Evolutionary conservation across 202 grass and related monocot species (phyloP).

Genomic region (Carex sylvatica): DNA sequence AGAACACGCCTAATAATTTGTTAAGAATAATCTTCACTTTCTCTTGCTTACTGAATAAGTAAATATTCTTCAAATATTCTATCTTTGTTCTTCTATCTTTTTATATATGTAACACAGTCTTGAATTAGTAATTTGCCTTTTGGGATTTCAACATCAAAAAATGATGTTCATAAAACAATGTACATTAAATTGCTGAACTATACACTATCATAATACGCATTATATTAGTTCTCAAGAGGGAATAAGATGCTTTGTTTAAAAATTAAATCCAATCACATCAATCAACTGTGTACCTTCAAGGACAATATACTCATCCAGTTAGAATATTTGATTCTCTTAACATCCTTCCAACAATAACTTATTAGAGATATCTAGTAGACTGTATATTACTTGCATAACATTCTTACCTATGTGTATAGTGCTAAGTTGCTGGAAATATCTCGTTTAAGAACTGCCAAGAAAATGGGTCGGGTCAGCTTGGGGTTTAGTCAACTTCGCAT

Average conservation of each 20-base stretch:
- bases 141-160: not conserved
- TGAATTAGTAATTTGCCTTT: not conserved
- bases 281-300: slow-evolving; percentile 23
- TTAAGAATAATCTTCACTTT: not conserved
- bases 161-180: not conserved
- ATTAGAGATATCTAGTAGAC: not conserved
- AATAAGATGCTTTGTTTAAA: slow-evolving; percentile 24
- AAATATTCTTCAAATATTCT: not conserved
- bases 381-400: slow-evolving; percentile 1
- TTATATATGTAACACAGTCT: not conserved
- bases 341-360: not conserved
- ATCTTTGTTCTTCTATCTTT: not conserved
- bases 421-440: not conserved
- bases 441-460: not conserved
- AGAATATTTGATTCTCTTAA: slow-evolving; percentile 5
- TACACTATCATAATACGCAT: not conserved
- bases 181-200: not conserved
- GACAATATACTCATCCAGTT: slow-evolving; percentile 25
- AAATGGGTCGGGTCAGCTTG: not conserved
- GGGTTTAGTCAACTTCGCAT: not conserved
- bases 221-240: slow-evolving; percentile 15
- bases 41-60: not conserved
- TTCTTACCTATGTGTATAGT: not conserved
- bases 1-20: not conserved
- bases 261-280: slow-evolving; percentile 20